Percentiles rank a stretch among this genome's conserved stretches.
Evolutionary conservation across 768 basidiomycete species (phyloP).

Genomic region (Hypholoma fasciculare): DNA sequence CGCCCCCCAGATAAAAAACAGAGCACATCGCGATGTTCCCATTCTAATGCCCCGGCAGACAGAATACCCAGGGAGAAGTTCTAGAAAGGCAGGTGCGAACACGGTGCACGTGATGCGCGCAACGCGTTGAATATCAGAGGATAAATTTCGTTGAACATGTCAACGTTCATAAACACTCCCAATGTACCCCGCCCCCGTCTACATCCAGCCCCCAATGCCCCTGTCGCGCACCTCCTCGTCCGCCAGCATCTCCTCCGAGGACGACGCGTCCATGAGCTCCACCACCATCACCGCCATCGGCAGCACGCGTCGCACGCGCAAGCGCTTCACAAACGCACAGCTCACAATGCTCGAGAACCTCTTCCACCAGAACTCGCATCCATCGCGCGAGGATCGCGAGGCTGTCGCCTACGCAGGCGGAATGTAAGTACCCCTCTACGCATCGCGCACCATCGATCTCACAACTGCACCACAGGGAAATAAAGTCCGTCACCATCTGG

Average conservation of each 20-base stretch:
- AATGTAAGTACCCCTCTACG: slow-evolving; percentile 52
- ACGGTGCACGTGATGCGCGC: slow-evolving; percentile 18
- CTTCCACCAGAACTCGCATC: slow-evolving; percentile 71
- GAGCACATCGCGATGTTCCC: too few species aligned
- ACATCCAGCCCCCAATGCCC: slow-evolving; percentile 11
- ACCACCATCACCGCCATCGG: slow-evolving; percentile 30
- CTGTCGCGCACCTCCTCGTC: slow-evolving; percentile 58
- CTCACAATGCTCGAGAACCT: slow-evolving; percentile 73
- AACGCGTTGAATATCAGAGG: slow-evolving; percentile 19
- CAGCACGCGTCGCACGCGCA: slow-evolving; percentile 59
- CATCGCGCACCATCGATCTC: slow-evolving; percentile 11
- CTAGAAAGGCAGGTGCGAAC: slow-evolving; percentile 5
- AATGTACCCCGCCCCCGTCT: slow-evolving; percentile 8
- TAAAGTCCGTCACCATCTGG: slow-evolving; percentile 77
- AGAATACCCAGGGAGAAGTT: neutral
- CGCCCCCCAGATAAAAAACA: too few species aligned
- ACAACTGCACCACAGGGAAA: slow-evolving; percentile 44
- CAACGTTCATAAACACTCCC: slow-evolving; percentile 26
- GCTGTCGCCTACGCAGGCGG: slow-evolving; percentile 55
- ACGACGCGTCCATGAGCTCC: slow-evolving; percentile 41
- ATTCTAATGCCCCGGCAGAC: neutral
- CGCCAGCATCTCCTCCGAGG: slow-evolving; percentile 48
- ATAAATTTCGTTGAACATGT: slow-evolving; percentile 19
- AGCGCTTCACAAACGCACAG: slow-evolving; percentile 67
- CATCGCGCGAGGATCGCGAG: slow-evolving; percentile 74